Conservation (phyloP, 2,329 filamentous ascomycete species). For the Emmonsiellopsis sp. region DNA sequence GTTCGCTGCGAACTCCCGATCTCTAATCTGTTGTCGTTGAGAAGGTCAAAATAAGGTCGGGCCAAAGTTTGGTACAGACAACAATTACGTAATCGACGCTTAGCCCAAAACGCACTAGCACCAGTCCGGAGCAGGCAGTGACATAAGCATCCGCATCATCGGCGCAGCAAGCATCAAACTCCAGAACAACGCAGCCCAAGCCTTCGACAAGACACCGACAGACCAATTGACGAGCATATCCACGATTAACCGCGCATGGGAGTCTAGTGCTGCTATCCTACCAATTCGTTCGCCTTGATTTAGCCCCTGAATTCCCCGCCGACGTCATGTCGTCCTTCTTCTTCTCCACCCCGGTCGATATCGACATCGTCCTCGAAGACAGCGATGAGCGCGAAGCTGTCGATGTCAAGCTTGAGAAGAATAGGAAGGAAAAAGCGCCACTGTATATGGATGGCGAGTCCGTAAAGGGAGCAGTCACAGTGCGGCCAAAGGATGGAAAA, state of each 20-base stretch:
- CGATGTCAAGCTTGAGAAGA: constrained; percentile 97
- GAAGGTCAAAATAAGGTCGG: background rate
- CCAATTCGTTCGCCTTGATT: background rate
- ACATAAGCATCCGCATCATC: background rate
- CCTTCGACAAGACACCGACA: background rate
- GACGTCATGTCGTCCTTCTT: constrained; percentile 86
- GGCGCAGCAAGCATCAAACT: background rate
- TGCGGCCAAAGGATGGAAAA: constrained; percentile 96
- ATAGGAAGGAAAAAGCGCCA: constrained; percentile 89
- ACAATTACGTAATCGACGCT: background rate
- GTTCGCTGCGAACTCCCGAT: too few species aligned
- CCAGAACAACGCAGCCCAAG: background rate
- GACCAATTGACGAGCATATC: background rate
- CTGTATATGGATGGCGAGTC: constrained; percentile 98
- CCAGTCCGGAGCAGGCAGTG: background rate
- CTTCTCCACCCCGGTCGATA: constrained; percentile 96
- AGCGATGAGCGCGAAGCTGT: constrained; percentile 89
- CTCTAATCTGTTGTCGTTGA: too few species aligned
- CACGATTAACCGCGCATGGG: background rate
- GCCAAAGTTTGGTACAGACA: too few species aligned
- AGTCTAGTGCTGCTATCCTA: background rate
- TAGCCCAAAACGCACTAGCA: background rate
- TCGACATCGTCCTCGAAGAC: constrained; percentile 95
- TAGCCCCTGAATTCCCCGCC: background rate
- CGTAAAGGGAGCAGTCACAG: constrained; percentile 89